Percentiles rank a stretch among this genome's conserved stretches.
Conservation (phyloP, 345 rosid species). For the Noccaea caerulescens region DNA sequence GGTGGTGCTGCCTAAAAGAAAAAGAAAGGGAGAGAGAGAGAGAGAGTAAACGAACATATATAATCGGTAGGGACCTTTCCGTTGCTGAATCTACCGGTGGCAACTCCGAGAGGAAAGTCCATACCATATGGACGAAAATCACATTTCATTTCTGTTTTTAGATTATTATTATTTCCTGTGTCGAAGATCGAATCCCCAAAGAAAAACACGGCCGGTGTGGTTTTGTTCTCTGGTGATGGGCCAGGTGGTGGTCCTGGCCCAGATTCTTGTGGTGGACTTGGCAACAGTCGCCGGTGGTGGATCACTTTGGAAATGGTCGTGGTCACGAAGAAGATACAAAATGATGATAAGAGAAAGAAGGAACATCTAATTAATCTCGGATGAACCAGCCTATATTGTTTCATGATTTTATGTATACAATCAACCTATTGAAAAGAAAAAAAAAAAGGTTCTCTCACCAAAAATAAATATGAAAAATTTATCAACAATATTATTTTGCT, state of each 20-base stretch:
- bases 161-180: conserved; percentile 57
- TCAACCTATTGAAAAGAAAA: neutral
- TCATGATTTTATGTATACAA: conserved; percentile 7
- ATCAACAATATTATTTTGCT: neutral
- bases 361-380: neutral
- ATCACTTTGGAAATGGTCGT: conserved; percentile 5
- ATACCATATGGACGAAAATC: conserved; percentile 58
- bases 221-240: conserved; percentile 21
- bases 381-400: conserved; percentile 2
- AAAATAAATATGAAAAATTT: neutral
- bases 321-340: neutral
- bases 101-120: conserved; percentile 46
- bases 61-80: conserved; percentile 56
- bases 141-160: conserved; percentile 44
- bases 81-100: conserved; percentile 63
- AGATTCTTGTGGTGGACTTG: neutral
- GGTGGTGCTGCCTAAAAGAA: neutral
- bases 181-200: conserved; percentile 62
- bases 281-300: neutral
- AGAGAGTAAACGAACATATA: conserved; percentile 29
- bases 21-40: neutral
- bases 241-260: conserved; percentile 3
- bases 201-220: conserved; percentile 46
- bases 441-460: neutral
- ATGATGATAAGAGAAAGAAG: conserved; percentile 3